phyloP scores from a whole-genome alignment of 2,329 filamentous ascomycete species.

The Neofusicoccum sp. region DNA sequence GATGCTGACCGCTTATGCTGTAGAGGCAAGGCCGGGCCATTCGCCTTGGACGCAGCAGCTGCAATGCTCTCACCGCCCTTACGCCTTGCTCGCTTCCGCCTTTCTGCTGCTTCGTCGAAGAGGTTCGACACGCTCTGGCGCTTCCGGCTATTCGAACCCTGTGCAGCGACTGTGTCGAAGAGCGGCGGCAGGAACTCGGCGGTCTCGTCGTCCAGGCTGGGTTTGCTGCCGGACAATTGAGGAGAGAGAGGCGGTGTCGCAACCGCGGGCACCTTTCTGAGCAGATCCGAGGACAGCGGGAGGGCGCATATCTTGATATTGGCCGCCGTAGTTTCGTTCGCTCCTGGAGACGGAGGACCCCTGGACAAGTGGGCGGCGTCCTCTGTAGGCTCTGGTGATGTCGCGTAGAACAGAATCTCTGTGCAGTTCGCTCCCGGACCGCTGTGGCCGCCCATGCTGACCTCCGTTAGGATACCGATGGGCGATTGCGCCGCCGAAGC shows the following conservation, averaged over 20 bases:
- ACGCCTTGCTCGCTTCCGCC: slow-evolving; percentile 41
- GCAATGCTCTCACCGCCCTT: slow-evolving; percentile 44
- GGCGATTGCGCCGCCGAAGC: slow-evolving; percentile 37
- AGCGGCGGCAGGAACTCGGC: slow-evolving; percentile 33
- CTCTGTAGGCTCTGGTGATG: slow-evolving; percentile 20
- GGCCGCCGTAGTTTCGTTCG: neutral
- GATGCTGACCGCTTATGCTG: neutral
- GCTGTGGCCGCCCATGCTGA: slow-evolving; percentile 19
- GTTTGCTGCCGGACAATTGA: neutral
- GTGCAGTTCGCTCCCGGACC: slow-evolving; percentile 30
- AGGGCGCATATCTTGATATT: slow-evolving; percentile 30
- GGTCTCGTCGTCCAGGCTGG: neutral
- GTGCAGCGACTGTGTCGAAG: slow-evolving; percentile 19
- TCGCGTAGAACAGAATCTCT: slow-evolving; percentile 48
- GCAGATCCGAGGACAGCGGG: slow-evolving; percentile 44
- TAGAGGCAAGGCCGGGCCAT: slow-evolving; percentile 20
- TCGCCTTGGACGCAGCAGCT: slow-evolving; percentile 39
- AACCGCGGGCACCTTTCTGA: slow-evolving; percentile 28
- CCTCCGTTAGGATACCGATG: slow-evolving; percentile 39
- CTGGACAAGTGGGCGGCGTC: no score
- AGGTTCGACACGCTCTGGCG: slow-evolving; percentile 42
- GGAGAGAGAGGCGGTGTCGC: slow-evolving; percentile 26
- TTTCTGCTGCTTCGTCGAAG: slow-evolving; percentile 49
- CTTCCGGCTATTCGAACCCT: slow-evolving; percentile 33
- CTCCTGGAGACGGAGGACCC: neutral